phyloP scores from a whole-genome alignment of 208 protist species.

The Leishmania turanica region DNA sequence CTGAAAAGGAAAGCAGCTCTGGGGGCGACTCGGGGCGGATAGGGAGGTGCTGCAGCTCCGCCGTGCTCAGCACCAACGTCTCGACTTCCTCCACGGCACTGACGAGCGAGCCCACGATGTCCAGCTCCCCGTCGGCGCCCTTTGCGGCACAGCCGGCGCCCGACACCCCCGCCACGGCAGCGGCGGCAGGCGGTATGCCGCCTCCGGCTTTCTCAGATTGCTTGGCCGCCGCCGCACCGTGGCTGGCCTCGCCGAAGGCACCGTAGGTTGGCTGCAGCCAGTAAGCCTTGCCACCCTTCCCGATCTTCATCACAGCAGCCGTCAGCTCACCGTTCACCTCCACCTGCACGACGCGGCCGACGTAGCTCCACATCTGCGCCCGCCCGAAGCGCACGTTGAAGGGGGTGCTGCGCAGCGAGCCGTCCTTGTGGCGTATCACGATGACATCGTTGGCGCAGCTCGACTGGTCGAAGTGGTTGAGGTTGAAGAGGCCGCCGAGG shows the following conservation, averaged over 20 bases:
- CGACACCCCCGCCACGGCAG: background rate
- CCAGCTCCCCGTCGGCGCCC: background rate
- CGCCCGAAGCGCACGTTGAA: conserved; percentile 98
- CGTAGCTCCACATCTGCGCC: conserved; percentile 86
- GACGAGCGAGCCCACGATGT: background rate
- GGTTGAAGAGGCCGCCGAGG: conserved; percentile 69
- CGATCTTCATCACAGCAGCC: conserved; percentile 95
- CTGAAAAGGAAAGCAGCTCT: background rate
- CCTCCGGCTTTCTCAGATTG: background rate
- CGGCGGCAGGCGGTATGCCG: too few species aligned
- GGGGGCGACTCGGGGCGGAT: conserved; percentile 11
- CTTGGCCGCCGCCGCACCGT: background rate
- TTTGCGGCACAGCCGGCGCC: background rate
- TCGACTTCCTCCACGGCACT: background rate
- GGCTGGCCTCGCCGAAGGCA: conserved; percentile 2
- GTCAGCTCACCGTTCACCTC: conserved; percentile 94
- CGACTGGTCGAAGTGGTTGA: conserved; percentile 83
- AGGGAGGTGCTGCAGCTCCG: conserved; percentile 14
- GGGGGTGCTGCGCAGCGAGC: conserved; percentile 92
- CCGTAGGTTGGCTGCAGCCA: conserved; percentile 86
- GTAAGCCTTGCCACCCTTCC: conserved; percentile 93
- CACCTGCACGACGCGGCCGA: conserved; percentile 94
- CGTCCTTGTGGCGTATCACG: conserved; percentile 95
- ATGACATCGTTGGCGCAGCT: conserved; percentile 98
- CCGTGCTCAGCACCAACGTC: conserved; percentile 4